A percentile compares a stretch with the other conserved stretches of the same genome.
Evolutionary conservation across 306 rosid genomes (phyloP).

Genomic region (Trifolium dubium): DNA sequence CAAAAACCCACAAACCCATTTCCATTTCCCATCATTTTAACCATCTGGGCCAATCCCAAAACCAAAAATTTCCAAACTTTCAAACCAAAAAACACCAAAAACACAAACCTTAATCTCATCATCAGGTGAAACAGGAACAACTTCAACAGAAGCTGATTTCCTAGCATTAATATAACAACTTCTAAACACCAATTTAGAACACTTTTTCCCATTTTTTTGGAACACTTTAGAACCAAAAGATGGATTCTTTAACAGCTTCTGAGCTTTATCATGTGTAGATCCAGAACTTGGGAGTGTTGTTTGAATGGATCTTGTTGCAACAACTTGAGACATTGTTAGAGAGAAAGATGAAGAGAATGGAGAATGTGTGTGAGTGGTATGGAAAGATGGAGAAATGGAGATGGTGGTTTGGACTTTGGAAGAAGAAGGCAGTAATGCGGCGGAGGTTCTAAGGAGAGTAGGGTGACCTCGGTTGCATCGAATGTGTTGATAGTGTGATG

Average conservation of each 20-base stretch:
- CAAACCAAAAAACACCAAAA: neutral
- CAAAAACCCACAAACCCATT: constrained; percentile 1
- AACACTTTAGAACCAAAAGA: constrained; percentile 51
- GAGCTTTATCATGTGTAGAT: constrained; percentile 57
- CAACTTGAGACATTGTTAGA: constrained; percentile 76
- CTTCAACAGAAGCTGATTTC: constrained; percentile 61
- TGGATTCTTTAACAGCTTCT: constrained; percentile 55
- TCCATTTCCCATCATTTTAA: constrained; percentile 2
- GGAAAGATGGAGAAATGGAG: neutral
- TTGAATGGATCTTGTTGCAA: constrained; percentile 76
- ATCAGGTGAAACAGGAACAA: constrained; percentile 77
- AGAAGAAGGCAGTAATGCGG: constrained; percentile 55
- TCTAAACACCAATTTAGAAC: constrained; percentile 34
- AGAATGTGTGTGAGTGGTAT: neutral
- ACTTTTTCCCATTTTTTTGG: constrained; percentile 36
- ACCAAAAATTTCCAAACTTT: neutral
- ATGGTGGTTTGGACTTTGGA: constrained; percentile 54
- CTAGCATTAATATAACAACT: constrained; percentile 53
- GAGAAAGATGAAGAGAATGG: neutral
- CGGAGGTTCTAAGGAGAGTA: constrained; percentile 61
- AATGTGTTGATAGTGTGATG: constrained; percentile 26
- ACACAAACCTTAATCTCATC: constrained; percentile 69
- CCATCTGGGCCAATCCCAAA: constrained; percentile 1
- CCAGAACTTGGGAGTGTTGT: constrained; percentile 58
- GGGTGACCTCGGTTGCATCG: constrained; percentile 71